A percentile compares a stretch with the other conserved stretches of the same genome.
These are phyloP conservation scores for Aspergillus udagawae DNA, from an alignment of 2,329 filamentous ascomycete genomes.

Conservation along the genomic window DNA sequence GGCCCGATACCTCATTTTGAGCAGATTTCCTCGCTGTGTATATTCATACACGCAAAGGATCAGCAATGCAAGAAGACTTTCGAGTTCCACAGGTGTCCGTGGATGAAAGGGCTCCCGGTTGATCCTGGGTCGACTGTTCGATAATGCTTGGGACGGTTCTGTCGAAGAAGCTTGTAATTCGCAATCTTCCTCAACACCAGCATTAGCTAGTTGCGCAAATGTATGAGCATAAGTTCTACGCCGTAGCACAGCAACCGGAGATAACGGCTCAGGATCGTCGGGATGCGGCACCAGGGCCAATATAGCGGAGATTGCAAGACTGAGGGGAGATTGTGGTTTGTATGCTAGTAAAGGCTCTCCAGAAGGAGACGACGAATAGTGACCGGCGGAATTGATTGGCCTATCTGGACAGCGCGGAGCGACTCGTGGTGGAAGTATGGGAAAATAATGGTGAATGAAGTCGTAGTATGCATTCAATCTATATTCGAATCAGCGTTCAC, in stretches of 20 bases:
- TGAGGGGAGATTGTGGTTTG: slow-evolving; percentile 39
- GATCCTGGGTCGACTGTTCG: slow-evolving; percentile 26
- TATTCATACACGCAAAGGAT: slow-evolving; percentile 46
- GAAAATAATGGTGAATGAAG: slow-evolving; percentile 45
- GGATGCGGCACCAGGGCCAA: slow-evolving; percentile 42
- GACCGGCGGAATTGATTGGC: slow-evolving; percentile 30
- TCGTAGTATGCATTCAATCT: slow-evolving; percentile 46
- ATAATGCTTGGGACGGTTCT: slow-evolving; percentile 39
- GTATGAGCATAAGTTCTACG: slow-evolving; percentile 38
- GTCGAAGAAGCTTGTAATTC: slow-evolving; percentile 39
- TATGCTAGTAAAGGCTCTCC: slow-evolving; percentile 32
- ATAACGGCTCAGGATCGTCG: slow-evolving; percentile 34
- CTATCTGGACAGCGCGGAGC: slow-evolving; percentile 26
- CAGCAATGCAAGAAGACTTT: slow-evolving; percentile 39
- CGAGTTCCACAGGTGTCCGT: slow-evolving; percentile 38
- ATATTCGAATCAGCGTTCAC: slow-evolving; percentile 10
- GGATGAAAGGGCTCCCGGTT: slow-evolving; percentile 37
- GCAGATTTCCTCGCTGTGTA: slow-evolving; percentile 42
- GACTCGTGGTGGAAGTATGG: slow-evolving; percentile 39
- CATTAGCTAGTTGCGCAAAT: slow-evolving; percentile 37
- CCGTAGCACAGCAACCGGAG: slow-evolving; percentile 30
- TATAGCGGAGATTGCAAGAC: slow-evolving; percentile 42
- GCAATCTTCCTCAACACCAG: slow-evolving; percentile 40
- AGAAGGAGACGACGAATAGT: slow-evolving; percentile 26
- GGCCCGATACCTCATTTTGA: slow-evolving; percentile 45